Base-by-base conservation (phyloP, 2,329 filamentous ascomycete species). In the Gnomoniopsis smithogilvyi region DNA sequence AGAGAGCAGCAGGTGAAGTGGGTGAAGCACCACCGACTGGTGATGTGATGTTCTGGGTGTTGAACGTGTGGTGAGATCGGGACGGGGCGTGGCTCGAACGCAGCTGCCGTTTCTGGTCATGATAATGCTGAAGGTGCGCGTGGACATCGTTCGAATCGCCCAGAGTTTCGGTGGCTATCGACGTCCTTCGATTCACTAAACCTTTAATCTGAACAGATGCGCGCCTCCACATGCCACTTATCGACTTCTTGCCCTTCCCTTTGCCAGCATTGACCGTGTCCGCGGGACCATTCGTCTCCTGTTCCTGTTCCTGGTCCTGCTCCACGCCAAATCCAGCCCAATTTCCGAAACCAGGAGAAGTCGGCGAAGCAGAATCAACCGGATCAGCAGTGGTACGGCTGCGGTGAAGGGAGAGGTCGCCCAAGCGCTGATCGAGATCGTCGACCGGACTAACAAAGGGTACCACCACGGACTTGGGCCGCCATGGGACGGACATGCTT, bases 171-270 rank as follows among this genome's bases (percentile, higher is more conserved):
- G 53, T 60, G 1, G 73, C 70, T 24, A 75, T 66, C 1, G 79
- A 80, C 6, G 77, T 73, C 50, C 80, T 76, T 43, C 80, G 73
- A 54, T 79, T 75, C 8, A 82, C 79, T 34, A 85, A 78, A 34
- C 78, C 78, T 65, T 80, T 79, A 53, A 85, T 67, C 10, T 80
- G 82, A 54, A 83, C 66, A 3, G 83, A 86, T 0, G 83, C 83
- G 11, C 83, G 75, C 24, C 82, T 78, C 52, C 85, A 74, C 62
- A 79, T 81, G 51, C 79, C 77, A 67, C 78, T 82, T 58, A 85
- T 68, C 50, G 59, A 62, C 49, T 52, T 67, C n/a, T 36, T 36
- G 14, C 33, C 33, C 26, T 34, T 36, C n/a, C 24, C 26, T 36
- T 33, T 36, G 36, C 54, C 38, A 17, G 7, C 10, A 11, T 10